Evolutionary conservation across 768 basidiomycete species (phyloP).

Genomic region (Brasilioporus rufonigricans): DNA sequence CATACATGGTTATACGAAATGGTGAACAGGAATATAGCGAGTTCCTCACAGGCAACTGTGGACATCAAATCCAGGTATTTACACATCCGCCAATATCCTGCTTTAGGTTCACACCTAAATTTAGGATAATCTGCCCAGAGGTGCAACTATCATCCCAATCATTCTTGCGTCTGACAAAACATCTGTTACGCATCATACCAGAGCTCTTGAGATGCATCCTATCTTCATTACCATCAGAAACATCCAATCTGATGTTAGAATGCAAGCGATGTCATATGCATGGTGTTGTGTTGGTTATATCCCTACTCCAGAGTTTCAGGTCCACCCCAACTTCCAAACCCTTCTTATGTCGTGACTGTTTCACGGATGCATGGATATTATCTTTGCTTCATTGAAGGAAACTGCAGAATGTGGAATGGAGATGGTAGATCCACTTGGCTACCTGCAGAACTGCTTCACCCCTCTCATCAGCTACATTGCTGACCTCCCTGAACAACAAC

Average conservation of each 20-base stretch:
- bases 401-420: neutral
- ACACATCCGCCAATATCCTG: neutral
- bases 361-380: neutral
- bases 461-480: neutral
- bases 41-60: neutral
- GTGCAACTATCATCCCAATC: neutral
- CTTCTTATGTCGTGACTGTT: neutral
- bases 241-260: neutral
- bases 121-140: neutral
- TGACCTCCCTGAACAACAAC: conserved; percentile 9
- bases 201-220: neutral
- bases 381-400: neutral
- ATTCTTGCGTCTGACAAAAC: conserved; percentile 3
- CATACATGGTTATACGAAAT: neutral
- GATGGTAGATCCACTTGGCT: neutral
- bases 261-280: neutral
- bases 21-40: neutral
- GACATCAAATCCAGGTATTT: neutral
- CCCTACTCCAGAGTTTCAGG: neutral
- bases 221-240: neutral
- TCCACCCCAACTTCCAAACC: neutral
- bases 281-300: neutral
- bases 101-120: neutral
- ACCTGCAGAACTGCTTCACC: neutral
- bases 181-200: conserved; percentile 6